Conservation (phyloP, 495 filamentous ascomycete genomes). For the Neurospora pannonica region DNA sequence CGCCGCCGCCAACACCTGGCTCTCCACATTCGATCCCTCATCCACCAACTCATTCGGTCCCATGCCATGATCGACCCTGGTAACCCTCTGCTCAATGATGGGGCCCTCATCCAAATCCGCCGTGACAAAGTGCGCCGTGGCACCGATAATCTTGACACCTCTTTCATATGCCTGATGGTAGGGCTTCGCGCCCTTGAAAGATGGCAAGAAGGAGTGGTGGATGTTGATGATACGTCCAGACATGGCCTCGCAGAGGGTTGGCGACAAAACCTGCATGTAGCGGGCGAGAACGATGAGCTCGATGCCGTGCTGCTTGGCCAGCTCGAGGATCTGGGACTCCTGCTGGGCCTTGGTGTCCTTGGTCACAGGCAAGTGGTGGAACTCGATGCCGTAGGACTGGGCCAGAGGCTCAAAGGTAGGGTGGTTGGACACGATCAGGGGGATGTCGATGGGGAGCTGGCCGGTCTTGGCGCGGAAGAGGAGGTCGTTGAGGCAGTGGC, state of each 20-base stretch:
- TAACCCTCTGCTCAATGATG: conserved; percentile 69
- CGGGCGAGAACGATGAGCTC: conserved; percentile 69
- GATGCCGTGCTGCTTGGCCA: conserved; percentile 52
- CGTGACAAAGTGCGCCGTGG: conserved; percentile 69
- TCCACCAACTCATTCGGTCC: conserved; percentile 60
- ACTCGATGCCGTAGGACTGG: conserved; percentile 59
- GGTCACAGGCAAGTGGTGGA: conserved; percentile 63
- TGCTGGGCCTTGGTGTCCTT: conserved; percentile 59
- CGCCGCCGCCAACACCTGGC: conserved; percentile 59
- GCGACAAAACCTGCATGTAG: conserved; percentile 75
- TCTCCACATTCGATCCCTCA: conserved; percentile 67
- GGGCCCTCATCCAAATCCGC: conserved; percentile 68
- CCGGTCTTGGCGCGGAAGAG: conserved; percentile 58
- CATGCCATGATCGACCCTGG: conserved; percentile 59
- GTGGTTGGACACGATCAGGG: conserved; percentile 64
- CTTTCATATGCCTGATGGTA: conserved; percentile 73
- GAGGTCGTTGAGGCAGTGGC: conserved; percentile 72
- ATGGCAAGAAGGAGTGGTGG: conserved; percentile 70
- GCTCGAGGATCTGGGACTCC: conserved; percentile 54
- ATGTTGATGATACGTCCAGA: conserved; percentile 72
- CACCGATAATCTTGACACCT: conserved; percentile 73
- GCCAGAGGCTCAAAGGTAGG: conserved; percentile 59
- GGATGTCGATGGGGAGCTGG: conserved; percentile 58
- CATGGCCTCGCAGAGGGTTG: conserved; percentile 61
- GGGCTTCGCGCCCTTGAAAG: conserved; percentile 72